Base-by-base conservation (phyloP, 2,329 filamentous ascomycete genomes). In the Tolypocladium ophioglossoides region DNA sequence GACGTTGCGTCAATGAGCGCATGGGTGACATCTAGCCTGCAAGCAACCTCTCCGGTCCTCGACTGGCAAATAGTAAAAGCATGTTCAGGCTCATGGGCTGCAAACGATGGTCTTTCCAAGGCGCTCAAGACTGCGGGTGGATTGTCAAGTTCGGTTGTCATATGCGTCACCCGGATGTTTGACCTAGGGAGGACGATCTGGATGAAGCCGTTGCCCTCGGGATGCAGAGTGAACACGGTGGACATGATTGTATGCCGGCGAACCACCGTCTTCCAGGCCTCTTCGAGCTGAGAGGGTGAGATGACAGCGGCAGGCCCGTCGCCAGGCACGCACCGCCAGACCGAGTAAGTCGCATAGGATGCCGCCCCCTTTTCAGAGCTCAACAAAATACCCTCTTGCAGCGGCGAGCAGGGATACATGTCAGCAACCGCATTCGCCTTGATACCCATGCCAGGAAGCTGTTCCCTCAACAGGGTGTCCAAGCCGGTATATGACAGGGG, bases 361-460 rank as follows among this genome's bases (percentile, higher is more conserved):
- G 52, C 55, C 1, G 22, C 14, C 0, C 51, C 51, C 51, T 55
- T 58, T 24, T 48, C 20, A 18, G 71, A 68, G 27, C 68, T 71
- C n/a, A 72, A 55, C 0, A 71, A 55, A 14, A 73, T 64, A 4
- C 70, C 70, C 1, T 64, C 62, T 46, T 73, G 71, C 56, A 71
- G 65, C 0, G 69, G 68, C 0, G 70, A 70, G 53, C 68, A 71
- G 1, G 71, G 71, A 22, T 69, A 73, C 9, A 58, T 52, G 44
- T 55, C 54, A 16, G 46, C 51, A 6, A 58, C 40, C 10, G 44
- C 35, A 2, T 46, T 22, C 10, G 55, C 46, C 41, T 51, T 38
- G 16, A 59, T 54, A 2, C 47, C 51, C 35, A 55, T 52, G 14
- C 27, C 22, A 11, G 54, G 54, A 5, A 55, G 47, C 39, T 56